Conservation (phyloP, 768 basidiomycete species). For the Tulasnella calospora region DNA sequence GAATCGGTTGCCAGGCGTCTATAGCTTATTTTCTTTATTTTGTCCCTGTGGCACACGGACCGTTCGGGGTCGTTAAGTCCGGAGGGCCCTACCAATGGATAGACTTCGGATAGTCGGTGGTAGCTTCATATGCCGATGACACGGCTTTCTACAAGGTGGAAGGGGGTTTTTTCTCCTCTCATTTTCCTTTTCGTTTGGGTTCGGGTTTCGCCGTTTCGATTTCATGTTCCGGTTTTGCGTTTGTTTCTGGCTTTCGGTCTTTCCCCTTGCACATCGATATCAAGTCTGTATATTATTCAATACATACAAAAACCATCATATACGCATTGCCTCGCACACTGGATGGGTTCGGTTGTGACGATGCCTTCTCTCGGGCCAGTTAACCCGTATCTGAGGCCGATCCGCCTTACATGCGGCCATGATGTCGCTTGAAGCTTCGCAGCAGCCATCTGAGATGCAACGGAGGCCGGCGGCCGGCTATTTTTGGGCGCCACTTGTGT, state of each 20-base stretch:
- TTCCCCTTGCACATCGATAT: not conserved
- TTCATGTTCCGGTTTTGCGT: not conserved
- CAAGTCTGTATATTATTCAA: not conserved
- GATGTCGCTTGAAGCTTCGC: too few species aligned
- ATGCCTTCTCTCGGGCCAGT: not conserved
- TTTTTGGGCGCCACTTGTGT: too few species aligned
- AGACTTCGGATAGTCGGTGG: not conserved
- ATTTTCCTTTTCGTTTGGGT: not conserved
- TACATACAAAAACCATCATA: not conserved
- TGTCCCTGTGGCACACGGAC: not conserved
- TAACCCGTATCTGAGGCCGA: not conserved
- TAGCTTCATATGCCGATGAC: not conserved
- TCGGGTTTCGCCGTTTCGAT: not conserved
- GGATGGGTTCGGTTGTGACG: not conserved
- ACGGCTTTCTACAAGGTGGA: not conserved
- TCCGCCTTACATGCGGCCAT: not conserved
- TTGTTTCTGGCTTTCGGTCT: not conserved
- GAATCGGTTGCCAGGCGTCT: not conserved
- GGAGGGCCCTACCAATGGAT: not conserved
- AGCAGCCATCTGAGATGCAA: too few species aligned
- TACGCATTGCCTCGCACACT: not conserved
- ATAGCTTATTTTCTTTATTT: constrained; percentile 4
- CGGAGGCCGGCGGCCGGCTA: too few species aligned
- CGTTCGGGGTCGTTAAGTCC: not conserved
- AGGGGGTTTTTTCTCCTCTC: not conserved